Base-by-base conservation (phyloP, 139 green algal genomes). In the Micractinium sp. region DNA sequence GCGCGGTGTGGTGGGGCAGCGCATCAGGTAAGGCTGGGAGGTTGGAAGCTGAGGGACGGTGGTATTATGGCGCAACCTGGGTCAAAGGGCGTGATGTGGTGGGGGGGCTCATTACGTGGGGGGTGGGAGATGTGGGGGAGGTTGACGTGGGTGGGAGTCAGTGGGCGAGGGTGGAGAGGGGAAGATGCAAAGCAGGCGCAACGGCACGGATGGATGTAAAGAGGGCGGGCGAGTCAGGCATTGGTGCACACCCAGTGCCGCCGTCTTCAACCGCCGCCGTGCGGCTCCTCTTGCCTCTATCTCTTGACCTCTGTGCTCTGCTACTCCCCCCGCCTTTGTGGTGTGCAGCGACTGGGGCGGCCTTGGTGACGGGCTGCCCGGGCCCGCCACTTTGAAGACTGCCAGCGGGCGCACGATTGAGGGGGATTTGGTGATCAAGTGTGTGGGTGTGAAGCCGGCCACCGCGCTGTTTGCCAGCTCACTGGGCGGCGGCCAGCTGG, bases 321-420 rank as follows among this genome's bases (percentile, higher is more conserved):
- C n/a, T n/a, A n/a, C n/a, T n/a, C n/a, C n/a, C n/a, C n/a, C n/a
- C n/a, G n/a, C n/a, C n/a, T n/a, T n/a, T n/a, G n/a, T n/a, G n/a
- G n/a, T 31, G 29, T 85, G 81, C 81, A 86, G 81, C 60, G 81
- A 86, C 56, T 86, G 81, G 81, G 81, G 81, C 33, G 81, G 81
- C n/a, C 33, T 86, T 19, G 33, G 56, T 2, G 81, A 86, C 56
- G 81, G 60, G 31, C 0, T 31, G 16, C 81, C 81, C 16, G 33
- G 56, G 0, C 15, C 81, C 0, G 81, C 81, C 81, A 86, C 56
- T 18, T 56, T 86, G 18, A 56, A 16, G 14, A 86, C 81, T 33
- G 61, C 81, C n/a, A 76, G 29, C 19, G 81, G 81, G 18, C 31
- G 33, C 2, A 60, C 9, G 16, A 77, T 87, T 18, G 16, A 20